Evolutionary conservation across 129 eudicot genomes (phyloP).

Genomic region (Pittosporum tobira): DNA sequence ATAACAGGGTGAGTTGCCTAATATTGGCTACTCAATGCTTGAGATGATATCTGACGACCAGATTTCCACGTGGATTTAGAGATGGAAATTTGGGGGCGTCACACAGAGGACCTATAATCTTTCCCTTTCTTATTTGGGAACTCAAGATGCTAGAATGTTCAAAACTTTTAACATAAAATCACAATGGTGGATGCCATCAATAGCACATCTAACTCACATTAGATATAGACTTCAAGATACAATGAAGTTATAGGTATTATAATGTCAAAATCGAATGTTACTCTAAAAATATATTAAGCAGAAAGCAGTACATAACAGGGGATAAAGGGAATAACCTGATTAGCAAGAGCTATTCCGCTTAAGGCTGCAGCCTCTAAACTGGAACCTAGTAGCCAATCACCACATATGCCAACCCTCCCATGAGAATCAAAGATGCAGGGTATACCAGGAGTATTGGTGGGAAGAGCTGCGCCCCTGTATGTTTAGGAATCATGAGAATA

Average conservation of each 20-base stretch:
- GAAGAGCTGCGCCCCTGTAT: conserved; percentile 99
- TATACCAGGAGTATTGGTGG: conserved; percentile 71
- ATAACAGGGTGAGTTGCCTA: too few species aligned
- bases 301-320: background rate
- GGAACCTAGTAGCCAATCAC: conserved; percentile 94
- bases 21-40: too few species aligned
- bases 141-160: background rate
- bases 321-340: conserved; percentile 49
- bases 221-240: background rate
- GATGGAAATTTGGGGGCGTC: too few species aligned
- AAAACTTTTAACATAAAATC: background rate
- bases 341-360: conserved; percentile 88
- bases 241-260: background rate
- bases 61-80: too few species aligned
- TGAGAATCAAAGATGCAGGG: conserved; percentile 96
- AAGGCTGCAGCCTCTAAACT: conserved; percentile 88
- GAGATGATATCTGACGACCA: too few species aligned
- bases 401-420: conserved; percentile 97
- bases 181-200: background rate
- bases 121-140: background rate
- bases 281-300: background rate
- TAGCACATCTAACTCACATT: background rate
- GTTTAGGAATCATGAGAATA: background rate
- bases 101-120: too few species aligned
- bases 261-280: background rate